A percentile compares a stretch with the other conserved stretches of the same genome.
Evolutionary conservation across 2,329 filamentous ascomycete genomes (phyloP).

Genomic region (Sarocladium kiliense): DNA sequence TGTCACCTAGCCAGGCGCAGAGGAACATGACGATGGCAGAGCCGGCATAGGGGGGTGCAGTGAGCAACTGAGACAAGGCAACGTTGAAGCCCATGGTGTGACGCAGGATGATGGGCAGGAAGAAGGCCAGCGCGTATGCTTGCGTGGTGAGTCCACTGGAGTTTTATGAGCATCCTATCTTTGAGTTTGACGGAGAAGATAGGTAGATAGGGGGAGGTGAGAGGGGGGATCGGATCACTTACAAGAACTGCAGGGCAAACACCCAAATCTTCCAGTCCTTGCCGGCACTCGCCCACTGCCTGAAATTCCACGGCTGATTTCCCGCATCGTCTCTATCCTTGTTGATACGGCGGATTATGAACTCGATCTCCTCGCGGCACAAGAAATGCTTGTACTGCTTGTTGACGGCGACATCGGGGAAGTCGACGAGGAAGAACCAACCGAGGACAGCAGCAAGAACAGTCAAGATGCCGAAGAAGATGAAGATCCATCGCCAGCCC

Average conservation of each 20-base stretch:
- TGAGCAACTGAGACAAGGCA: slow-evolving; percentile 15
- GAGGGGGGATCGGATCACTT: not conserved
- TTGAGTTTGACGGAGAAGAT: not conserved
- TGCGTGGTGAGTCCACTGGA: slow-evolving; percentile 11
- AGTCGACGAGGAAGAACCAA: slow-evolving; percentile 19
- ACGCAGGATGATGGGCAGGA: slow-evolving; percentile 18
- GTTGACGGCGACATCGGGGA: slow-evolving; percentile 12
- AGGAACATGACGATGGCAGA: slow-evolving; percentile 16
- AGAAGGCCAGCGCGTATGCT: slow-evolving; percentile 16
- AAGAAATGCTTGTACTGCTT: slow-evolving; percentile 11
- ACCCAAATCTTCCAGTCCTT: slow-evolving; percentile 13
- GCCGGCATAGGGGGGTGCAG: slow-evolving; percentile 18
- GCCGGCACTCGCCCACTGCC: slow-evolving; percentile 8
- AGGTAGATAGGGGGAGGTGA: not conserved
- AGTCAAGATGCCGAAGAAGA: slow-evolving; percentile 19
- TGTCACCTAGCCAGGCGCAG: slow-evolving; percentile 16
- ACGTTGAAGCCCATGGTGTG: slow-evolving; percentile 16
- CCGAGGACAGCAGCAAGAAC: slow-evolving; percentile 10
- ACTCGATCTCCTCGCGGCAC: slow-evolving; percentile 9
- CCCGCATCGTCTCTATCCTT: slow-evolving; percentile 14
- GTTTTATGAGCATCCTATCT: not conserved
- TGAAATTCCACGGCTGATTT: slow-evolving; percentile 10
- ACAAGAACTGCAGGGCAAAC: slow-evolving; percentile 10
- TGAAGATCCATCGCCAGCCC: slow-evolving; percentile 44
- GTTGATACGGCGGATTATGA: slow-evolving; percentile 14